Percentiles rank a stretch among this genome's conserved stretches.
Evolutionary conservation across 2,329 filamentous ascomycete species (phyloP).

Genomic region (Podosphaera fusca): DNA sequence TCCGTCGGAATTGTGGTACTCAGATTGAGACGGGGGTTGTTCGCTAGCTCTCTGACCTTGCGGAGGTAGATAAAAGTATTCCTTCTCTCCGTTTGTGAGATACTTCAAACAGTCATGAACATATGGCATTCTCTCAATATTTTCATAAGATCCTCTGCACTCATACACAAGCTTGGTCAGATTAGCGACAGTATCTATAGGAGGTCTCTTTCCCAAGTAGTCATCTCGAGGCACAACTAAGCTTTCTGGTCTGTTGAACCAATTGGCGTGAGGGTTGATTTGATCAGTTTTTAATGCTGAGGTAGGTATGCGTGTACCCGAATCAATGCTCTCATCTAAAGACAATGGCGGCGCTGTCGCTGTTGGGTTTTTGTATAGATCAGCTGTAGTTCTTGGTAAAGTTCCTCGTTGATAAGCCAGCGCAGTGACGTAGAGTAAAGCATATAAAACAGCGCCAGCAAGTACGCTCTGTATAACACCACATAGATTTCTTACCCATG

Average conservation of each 20-base stretch:
- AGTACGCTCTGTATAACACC: constrained; percentile 14
- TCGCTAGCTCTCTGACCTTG: constrained; percentile 14
- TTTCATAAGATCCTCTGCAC: constrained; percentile 26
- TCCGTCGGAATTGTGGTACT: constrained; percentile 17
- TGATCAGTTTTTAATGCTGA: constrained; percentile 17
- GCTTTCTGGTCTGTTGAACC: constrained; percentile 28
- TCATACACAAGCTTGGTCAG: constrained; percentile 26
- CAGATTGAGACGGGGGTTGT: constrained; percentile 13
- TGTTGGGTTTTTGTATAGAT: constrained; percentile 9
- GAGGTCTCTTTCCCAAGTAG: constrained; percentile 25
- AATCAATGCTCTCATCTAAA: constrained; percentile 4
- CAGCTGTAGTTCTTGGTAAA: constrained; percentile 11
- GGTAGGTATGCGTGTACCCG: constrained; percentile 5
- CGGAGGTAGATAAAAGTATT: constrained; percentile 25
- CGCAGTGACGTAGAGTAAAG: constrained; percentile 11
- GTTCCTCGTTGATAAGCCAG: constrained; percentile 11
- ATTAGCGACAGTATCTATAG: constrained; percentile 29
- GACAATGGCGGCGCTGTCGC: constrained; percentile 4
- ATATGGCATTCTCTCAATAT: constrained; percentile 31
- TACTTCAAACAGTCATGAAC: constrained; percentile 29
- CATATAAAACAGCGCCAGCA: constrained; percentile 12
- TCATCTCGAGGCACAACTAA: constrained; percentile 27
- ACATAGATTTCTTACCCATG: constrained; percentile 8
- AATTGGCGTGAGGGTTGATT: constrained; percentile 28
- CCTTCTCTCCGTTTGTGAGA: constrained; percentile 23